Evolutionary conservation across 768 basidiomycete species (phyloP), one percentile per base, ranked within the genome.

Genomic region (Dictyophora rubrovolvata): DNA sequence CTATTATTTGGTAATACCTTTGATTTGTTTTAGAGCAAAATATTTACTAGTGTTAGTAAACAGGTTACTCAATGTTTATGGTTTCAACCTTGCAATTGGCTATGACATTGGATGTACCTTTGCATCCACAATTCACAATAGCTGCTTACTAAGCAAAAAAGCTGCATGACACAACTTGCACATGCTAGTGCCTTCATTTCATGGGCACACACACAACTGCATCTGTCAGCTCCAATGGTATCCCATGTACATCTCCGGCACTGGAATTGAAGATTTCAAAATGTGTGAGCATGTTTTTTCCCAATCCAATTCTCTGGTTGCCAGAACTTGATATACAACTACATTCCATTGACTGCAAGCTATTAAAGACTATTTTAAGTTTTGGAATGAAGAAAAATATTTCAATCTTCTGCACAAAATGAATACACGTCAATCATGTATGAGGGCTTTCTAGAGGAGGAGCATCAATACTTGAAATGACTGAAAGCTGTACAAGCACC

Each of bases 321-420:
- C 48, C 0, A 48, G 62, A 37, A 64, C 56, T 17, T 63, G 67
- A 1, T 68, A 72, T 59, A 65, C 67, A 16, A 67, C 70, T 5
- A 37, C 63, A 0, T 72, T 67, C 62, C 68, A 64, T 18, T 66
- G 67, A 5, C 62, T 57, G 7, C 56, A 70, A 10, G 65, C 68
- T 47, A 72, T 74, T 42, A 66, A 74, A 42, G 28, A 65, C 17
- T 68, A 65, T 57, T 72, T 73, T 61, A 60, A 57, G 4, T 67
- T 70, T 11, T 72, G 72, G 70, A 71, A 75, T 61, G 56, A 60
- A 2, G 70, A 74, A 7, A 72, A 73, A 58, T 70, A 73, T 59
- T 55, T 56, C 11, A 69, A 69, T 53, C 61, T 71, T 28, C 28
- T 7, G 7, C 7, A 28, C 28, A 7, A 2, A 28, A 28, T 28